These are phyloP conservation scores for Xylaria curta DNA, from an alignment of 495 filamentous ascomycete genomes.

Conservation along the genomic window DNA sequence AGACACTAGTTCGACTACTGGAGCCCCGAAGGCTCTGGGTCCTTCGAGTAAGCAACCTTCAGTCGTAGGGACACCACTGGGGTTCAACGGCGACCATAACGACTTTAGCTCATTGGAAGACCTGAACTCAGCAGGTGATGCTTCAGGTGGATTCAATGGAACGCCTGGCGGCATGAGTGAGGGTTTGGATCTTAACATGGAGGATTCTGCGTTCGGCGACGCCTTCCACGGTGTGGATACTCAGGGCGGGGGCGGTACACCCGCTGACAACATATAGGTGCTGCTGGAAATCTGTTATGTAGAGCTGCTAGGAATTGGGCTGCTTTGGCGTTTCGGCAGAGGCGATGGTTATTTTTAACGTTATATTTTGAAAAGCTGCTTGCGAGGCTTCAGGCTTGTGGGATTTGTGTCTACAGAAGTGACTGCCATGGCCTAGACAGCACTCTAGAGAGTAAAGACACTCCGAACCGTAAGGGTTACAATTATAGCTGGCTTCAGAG, in stretches of 20 bases:
- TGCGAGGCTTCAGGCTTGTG: neutral
- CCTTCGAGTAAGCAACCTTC: conserved; percentile 46
- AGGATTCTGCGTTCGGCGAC: conserved; percentile 63
- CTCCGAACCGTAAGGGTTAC: neutral
- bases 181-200: conserved; percentile 54
- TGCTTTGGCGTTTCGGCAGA: conserved; percentile 15
- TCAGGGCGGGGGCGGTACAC: conserved; percentile 36
- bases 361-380: neutral
- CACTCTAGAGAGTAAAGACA: neutral
- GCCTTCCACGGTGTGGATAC: conserved; percentile 59
- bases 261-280: conserved; percentile 37
- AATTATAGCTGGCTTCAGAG: neutral
- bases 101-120: conserved; percentile 62
- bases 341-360: neutral
- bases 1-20: conserved; percentile 23
- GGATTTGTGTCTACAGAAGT: neutral
- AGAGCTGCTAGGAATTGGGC: neutral
- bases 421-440: neutral
- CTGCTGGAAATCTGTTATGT: neutral
- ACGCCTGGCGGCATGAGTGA: conserved; percentile 49
- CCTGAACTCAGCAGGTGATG: conserved; percentile 58
- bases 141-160: conserved; percentile 50
- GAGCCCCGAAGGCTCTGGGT: conserved; percentile 27
- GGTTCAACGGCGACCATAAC: conserved; percentile 52
- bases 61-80: conserved; percentile 47